These are phyloP conservation scores for Styphnolobium japonicum DNA, from an alignment of 306 rosid genomes.

Conservation along the genomic window DNA sequence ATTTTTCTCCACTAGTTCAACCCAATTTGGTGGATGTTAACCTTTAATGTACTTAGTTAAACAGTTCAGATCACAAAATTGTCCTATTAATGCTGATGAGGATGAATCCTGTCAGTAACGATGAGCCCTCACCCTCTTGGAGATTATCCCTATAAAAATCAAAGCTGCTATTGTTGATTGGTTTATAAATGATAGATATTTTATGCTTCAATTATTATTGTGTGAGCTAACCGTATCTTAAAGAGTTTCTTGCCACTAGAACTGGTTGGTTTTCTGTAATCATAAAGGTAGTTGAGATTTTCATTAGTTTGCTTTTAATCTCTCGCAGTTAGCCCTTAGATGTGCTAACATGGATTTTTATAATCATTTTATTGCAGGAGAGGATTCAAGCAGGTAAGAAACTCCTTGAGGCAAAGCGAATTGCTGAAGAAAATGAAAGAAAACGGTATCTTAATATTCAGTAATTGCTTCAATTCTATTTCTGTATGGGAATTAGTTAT, in stretches of 20 bases:
- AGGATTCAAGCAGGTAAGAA: slow-evolving; percentile 66
- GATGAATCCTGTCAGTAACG: too few species aligned
- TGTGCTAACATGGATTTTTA: background rate
- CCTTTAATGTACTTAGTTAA: too few species aligned
- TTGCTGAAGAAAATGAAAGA: slow-evolving; percentile 67
- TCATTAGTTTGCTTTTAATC: background rate
- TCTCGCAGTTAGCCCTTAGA: too few species aligned
- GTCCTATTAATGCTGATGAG: too few species aligned
- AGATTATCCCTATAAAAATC: background rate
- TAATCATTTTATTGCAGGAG: slow-evolving; percentile 44
- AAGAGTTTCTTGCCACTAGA: background rate
- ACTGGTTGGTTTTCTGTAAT: background rate
- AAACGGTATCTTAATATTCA: slow-evolving; percentile 45
- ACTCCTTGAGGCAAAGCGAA: slow-evolving; percentile 54
- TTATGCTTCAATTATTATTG: background rate
- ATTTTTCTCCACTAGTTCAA: too few species aligned
- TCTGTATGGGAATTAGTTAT: background rate
- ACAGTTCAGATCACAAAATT: too few species aligned
- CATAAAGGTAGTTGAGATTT: background rate
- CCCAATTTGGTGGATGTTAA: too few species aligned
- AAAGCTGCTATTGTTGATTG: background rate
- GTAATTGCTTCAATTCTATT: slow-evolving; percentile 9
- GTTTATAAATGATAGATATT: background rate
- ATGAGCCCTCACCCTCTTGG: background rate
- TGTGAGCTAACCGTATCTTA: background rate